Percentiles rank a stretch among this genome's conserved stretches.
Evolutionary conservation across 345 rosid genomes (phyloP).

Genomic region (Clausena lansium): DNA sequence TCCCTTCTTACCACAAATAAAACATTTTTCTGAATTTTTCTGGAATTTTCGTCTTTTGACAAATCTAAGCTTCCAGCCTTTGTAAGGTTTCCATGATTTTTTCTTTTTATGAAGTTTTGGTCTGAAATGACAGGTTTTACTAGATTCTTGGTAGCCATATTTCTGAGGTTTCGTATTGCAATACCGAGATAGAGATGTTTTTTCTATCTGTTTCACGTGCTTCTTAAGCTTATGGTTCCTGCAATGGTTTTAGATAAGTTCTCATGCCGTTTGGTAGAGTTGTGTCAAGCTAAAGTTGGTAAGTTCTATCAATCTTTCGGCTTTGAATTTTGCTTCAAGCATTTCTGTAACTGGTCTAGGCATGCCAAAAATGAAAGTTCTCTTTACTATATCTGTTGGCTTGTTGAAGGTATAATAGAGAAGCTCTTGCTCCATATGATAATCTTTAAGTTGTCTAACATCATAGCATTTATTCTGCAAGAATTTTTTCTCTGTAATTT

Average conservation of each 20-base stretch:
- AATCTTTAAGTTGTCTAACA: not conserved
- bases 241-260: not conserved
- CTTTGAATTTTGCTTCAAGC: not conserved
- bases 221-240: not conserved
- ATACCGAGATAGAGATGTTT: not conserved
- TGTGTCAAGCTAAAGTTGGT: not conserved
- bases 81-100: not conserved
- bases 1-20: not conserved
- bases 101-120: not conserved
- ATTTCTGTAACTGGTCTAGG: not conserved
- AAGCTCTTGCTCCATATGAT: not conserved
- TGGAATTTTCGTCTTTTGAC: not conserved
- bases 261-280: fast-evolving
- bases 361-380: not conserved
- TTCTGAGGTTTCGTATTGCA: not conserved
- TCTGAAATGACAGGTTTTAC: fast-evolving
- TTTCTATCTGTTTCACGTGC: too few relatives aligned
- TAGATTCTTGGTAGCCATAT: not conserved
- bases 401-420: not conserved
- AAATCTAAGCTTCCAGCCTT: fast-evolving
- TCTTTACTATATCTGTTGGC: not conserved
- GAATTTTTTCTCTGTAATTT: fast-evolving
- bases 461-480: fast-evolving
- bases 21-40: not conserved
- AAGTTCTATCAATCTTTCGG: fast-evolving